Conservation (phyloP, 176 grass and related monocot genomes). For the Eragrostis curvula region DNA sequence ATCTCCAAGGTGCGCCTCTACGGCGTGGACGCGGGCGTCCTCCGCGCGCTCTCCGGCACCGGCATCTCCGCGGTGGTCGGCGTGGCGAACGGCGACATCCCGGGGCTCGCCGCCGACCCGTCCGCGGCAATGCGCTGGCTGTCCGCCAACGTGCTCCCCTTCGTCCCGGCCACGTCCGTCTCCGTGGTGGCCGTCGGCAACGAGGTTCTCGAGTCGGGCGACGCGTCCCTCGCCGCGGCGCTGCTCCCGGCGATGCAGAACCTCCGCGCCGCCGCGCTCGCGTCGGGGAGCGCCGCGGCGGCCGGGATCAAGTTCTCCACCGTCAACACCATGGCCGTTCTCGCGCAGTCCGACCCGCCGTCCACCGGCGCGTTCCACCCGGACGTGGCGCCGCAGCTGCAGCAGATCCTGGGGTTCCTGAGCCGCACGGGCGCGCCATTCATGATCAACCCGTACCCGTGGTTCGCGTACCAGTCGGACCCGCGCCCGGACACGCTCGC, state of each 20-base stretch:
- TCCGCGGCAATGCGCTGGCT: slow-evolving; percentile 73
- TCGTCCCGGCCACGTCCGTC: slow-evolving; percentile 55
- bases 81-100: slow-evolving; percentile 93
- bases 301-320: slow-evolving; percentile 70
- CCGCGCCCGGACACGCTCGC: slow-evolving; percentile 85
- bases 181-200: slow-evolving; percentile 81
- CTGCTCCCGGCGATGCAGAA: slow-evolving; percentile 95
- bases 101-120: slow-evolving; percentile 75
- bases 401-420: slow-evolving; percentile 72
- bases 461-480: slow-evolving; percentile 92
- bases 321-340: slow-evolving; percentile 92
- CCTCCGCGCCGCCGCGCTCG: slow-evolving; percentile 57
- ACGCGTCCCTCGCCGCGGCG: slow-evolving; percentile 61
- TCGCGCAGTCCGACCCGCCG: slow-evolving; percentile 87
- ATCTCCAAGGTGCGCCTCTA: slow-evolving; percentile 86
- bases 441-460: slow-evolving; percentile 98
- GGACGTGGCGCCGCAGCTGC: slow-evolving; percentile 61
- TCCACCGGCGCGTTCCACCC: slow-evolving; percentile 80
- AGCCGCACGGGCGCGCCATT: slow-evolving; percentile 72
- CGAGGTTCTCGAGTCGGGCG: slow-evolving; percentile 88
- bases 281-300: slow-evolving; percentile 39
- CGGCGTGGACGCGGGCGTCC: slow-evolving; percentile 68
- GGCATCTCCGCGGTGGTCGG: slow-evolving; percentile 72
- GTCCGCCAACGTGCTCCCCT: slow-evolving; percentile 79
- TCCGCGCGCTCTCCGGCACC: slow-evolving; percentile 76